Evolutionary conservation across 2,329 filamentous ascomycete genomes (phyloP), one percentile per base, ranked within the genome.

Genomic region (Alternaria ethzedia): DNA sequence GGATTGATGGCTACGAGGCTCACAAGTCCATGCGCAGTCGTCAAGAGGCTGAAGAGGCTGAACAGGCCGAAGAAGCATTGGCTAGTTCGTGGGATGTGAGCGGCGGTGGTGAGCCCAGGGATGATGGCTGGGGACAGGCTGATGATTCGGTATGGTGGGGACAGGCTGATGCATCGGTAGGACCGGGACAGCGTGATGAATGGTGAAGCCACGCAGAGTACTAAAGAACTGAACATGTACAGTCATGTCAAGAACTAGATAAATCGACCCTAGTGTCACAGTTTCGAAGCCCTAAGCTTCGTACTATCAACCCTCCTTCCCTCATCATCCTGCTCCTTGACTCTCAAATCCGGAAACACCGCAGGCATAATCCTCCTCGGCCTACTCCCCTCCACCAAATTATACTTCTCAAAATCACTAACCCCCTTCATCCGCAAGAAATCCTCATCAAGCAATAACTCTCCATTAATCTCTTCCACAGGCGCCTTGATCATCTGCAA

Each of bases 351-450:
- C 0, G 93, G 93, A 64, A 96, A 83, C 61, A 83, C 77, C 0
- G 77, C 82, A 0, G 93, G 93, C 91, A 96, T 94, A 67, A 96
- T 96, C 20, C 93, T 83, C 60, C 93, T 82, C 0, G 93, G 92
- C 1, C 61, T 80, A 0, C 86, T 71, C 1, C 90, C 91, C 0
- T 86, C 82, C 1, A 94, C 83, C n/a, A 95, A 78, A 32, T 85
- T 87, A 76, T 96, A 96, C 71, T 88, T 86, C 0, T 85, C 85
- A 71, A 96, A 96, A 75, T 96, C 91, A 0, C 80, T 84, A 4
- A 94, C 83, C 1, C 89, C 89, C 20, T 89, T 84, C 7, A 86
- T 83, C 17, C 91, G 84, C 28, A 96, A 82, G 68, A 94, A 96
- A 75, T 96, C 93, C 76, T 96, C 93, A 72, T 96, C 93, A 1